phyloP scores from a whole-genome alignment of 2,329 filamentous ascomycete species.

The Fusarium floridanum region DNA sequence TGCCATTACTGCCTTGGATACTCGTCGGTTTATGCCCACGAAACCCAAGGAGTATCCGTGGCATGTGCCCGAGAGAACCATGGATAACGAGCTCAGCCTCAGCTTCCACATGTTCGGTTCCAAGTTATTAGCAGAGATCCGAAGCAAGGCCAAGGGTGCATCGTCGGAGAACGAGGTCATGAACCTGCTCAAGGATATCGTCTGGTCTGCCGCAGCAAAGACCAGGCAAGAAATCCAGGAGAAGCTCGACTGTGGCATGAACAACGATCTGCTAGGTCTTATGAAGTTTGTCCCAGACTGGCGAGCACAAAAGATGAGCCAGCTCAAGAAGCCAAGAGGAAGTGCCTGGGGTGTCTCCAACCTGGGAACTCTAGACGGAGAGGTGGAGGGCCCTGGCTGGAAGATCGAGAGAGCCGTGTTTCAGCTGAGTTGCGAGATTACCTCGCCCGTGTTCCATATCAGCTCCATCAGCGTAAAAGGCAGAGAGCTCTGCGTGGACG shows the following conservation, averaged over 20 bases:
- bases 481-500: constrained; percentile 40
- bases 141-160: constrained; percentile 30
- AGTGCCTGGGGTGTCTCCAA: constrained; percentile 45
- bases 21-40: constrained; percentile 33
- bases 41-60: constrained; percentile 24
- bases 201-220: constrained; percentile 27
- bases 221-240: constrained; percentile 29
- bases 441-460: constrained; percentile 38
- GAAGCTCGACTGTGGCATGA: constrained; percentile 33
- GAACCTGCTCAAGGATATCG: constrained; percentile 26
- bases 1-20: constrained; percentile 35
- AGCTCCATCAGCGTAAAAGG: constrained; percentile 41
- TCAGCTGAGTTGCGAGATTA: constrained; percentile 40
- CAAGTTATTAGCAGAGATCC: constrained; percentile 21
- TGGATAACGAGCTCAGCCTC: constrained; percentile 37
- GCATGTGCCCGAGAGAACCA: constrained; percentile 34
- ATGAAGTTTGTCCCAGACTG: constrained; percentile 46
- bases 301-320: constrained; percentile 27
- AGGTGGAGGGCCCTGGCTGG: constrained; percentile 29
- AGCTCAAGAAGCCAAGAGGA: constrained; percentile 40
- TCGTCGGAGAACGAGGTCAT: constrained; percentile 23
- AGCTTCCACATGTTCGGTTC: constrained; percentile 22
- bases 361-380: constrained; percentile 45
- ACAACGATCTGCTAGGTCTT: constrained; percentile 42
- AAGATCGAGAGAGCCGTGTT: constrained; percentile 38